Conservation (phyloP, 164 flowering plant species). For the Annona cherimola region DNA sequence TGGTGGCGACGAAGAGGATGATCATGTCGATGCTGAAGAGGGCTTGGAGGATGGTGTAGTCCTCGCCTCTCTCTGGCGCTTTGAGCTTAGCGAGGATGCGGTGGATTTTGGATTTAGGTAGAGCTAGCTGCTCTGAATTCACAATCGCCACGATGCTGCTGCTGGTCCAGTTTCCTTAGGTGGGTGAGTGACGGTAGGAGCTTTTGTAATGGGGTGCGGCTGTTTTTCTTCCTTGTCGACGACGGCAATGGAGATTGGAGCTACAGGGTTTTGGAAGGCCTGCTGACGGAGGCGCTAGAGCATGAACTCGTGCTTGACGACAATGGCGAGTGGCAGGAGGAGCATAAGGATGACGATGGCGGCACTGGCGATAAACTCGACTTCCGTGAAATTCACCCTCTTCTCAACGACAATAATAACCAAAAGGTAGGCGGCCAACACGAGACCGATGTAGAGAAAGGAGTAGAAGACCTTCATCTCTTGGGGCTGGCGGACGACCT, state of each 20-base stretch:
- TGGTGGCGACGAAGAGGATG: slow-evolving; percentile 39
- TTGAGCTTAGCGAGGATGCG: slow-evolving; percentile 27
- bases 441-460: slow-evolving; percentile 28
- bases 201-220: background rate
- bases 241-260: background rate
- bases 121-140: background rate
- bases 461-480: slow-evolving; percentile 29
- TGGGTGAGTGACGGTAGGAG: background rate
- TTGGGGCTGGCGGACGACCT: slow-evolving; percentile 19
- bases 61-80: slow-evolving; percentile 52
- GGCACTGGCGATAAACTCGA: slow-evolving; percentile 13
- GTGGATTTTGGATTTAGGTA: slow-evolving; percentile 2
- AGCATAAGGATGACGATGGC: slow-evolving; percentile 20
- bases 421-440: slow-evolving; percentile 30
- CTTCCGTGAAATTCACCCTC: slow-evolving; percentile 10
- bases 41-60: slow-evolving; percentile 55
- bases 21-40: slow-evolving; percentile 54
- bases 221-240: slow-evolving; percentile 1
- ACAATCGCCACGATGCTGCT: background rate
- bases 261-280: background rate
- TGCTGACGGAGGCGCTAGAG: slow-evolving; percentile 10
- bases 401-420: slow-evolving; percentile 24
- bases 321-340: slow-evolving; percentile 21
- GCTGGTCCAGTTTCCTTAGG: too few species aligned
- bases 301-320: slow-evolving; percentile 19